These are phyloP conservation scores for Maudiozyma bulderi DNA, from an alignment of 805 yeast species.

Conservation along the genomic window DNA sequence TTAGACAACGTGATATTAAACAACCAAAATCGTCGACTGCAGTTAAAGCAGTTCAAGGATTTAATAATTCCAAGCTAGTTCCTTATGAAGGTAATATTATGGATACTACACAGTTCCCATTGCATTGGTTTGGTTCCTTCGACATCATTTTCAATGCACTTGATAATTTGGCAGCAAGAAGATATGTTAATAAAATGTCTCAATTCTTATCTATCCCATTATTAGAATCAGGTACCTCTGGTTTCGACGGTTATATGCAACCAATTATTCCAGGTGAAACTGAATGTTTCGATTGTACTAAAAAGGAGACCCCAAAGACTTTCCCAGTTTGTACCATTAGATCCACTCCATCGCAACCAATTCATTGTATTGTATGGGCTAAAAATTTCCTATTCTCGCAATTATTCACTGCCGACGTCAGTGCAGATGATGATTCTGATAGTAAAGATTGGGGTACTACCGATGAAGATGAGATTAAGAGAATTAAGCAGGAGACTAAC, in stretches of 20 bases:
- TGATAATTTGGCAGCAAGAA: constrained; percentile 86
- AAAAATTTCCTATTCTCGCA: constrained; percentile 80
- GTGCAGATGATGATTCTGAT: constrained; percentile 29
- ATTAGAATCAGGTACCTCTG: constrained; percentile 93
- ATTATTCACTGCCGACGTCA: constrained; percentile 45
- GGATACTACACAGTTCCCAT: constrained; percentile 61
- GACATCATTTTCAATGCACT: constrained; percentile 80
- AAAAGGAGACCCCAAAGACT: constrained; percentile 79
- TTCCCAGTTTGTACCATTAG: constrained; percentile 96
- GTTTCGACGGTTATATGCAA: constrained; percentile 87
- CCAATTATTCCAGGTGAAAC: constrained; percentile 75
- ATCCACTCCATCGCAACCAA: constrained; percentile 92
- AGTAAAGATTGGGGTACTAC: constrained; percentile 48
- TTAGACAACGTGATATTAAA: constrained; percentile 82
- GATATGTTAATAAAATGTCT: constrained; percentile 79
- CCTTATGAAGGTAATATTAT: constrained; percentile 85
- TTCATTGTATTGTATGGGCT: constrained; percentile 97
- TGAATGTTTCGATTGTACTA: constrained; percentile 90
- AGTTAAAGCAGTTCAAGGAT: constrained; percentile 64
- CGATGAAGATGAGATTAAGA: constrained; percentile 54
- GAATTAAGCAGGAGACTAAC: constrained; percentile 55
- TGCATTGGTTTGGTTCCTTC: constrained; percentile 70
- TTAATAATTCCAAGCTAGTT: constrained; percentile 56
- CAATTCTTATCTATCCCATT: constrained; percentile 64
- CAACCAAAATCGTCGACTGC: constrained; percentile 83